Conservation (phyloP, 2,329 filamentous ascomycete genomes). For the Cladosporium phlei region DNA sequence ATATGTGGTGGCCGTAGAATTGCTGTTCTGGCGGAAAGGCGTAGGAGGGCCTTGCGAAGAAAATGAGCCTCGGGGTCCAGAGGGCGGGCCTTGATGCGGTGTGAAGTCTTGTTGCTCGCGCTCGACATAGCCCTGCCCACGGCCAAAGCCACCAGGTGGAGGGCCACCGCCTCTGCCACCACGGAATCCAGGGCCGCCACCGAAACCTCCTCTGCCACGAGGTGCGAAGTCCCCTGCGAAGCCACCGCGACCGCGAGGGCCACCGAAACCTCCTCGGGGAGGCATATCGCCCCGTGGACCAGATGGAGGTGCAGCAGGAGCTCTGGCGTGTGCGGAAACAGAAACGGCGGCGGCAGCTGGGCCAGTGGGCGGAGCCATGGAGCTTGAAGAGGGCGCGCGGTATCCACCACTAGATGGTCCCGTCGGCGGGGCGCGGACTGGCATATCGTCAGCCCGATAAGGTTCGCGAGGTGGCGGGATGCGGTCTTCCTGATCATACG, state of each 20-base stretch:
- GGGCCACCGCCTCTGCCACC: constrained; percentile 27
- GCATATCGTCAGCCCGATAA: constrained; percentile 23
- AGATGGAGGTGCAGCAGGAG: constrained; percentile 25
- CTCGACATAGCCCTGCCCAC: constrained; percentile 15
- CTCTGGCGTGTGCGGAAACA: constrained; percentile 20
- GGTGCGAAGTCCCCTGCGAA: constrained; percentile 31
- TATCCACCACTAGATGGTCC: constrained; percentile 24
- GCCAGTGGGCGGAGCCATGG: constrained; percentile 31
- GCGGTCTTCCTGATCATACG: constrained; percentile 19
- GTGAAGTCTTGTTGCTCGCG: constrained; percentile 10
- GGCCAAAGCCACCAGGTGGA: constrained; percentile 9
- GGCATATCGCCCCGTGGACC: constrained; percentile 28
- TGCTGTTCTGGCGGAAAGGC: constrained; percentile 39
- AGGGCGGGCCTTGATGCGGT: constrained; percentile 24
- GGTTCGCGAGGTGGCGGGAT: constrained; percentile 27
- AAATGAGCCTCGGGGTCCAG: constrained; percentile 30
- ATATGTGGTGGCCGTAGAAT: constrained; percentile 42
- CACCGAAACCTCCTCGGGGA: constrained; percentile 33
- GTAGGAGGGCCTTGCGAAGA: constrained; percentile 24
- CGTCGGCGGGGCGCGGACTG: constrained; percentile 25
- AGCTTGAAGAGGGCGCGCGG: constrained; percentile 17
- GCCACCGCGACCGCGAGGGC: constrained; percentile 35
- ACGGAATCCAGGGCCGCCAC: constrained; percentile 30
- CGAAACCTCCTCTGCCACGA: constrained; percentile 26
- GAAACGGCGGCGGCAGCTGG: constrained; percentile 23